phyloP scores from a whole-genome alignment of 1,284 basidiomycete species.

The Cutaneotrichosporon cyanovorans region DNA sequence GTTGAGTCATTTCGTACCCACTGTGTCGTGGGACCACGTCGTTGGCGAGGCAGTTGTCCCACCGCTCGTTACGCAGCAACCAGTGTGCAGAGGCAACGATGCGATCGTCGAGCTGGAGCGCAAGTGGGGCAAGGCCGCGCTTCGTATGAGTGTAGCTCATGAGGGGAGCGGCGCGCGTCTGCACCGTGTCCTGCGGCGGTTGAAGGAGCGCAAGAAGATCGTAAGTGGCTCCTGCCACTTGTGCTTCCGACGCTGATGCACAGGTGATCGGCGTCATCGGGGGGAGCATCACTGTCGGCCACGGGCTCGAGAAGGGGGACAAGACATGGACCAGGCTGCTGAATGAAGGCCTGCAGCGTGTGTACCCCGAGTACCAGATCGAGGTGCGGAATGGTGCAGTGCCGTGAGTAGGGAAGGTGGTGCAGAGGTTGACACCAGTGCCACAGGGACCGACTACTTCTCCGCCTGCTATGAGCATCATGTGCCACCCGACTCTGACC shows the following conservation, averaged over 20 bases:
- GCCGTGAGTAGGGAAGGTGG: neutral
- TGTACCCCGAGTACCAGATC: neutral
- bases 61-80: no score
- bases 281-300: constrained; percentile 3
- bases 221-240: no score
- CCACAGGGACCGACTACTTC: constrained; percentile 6
- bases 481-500: neutral
- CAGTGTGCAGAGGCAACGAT: no score
- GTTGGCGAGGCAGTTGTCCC: no score
- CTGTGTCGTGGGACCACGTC: no score
- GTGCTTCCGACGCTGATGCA: no score
- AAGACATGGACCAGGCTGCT: constrained; percentile 1
- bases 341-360: neutral
- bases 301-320: constrained; percentile 1
- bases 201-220: neutral
- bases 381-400: constrained; percentile 2
- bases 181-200: neutral
- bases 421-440: neutral
- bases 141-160: constrained; percentile 8
- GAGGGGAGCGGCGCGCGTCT: constrained; percentile 4
- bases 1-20: no score
- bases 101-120: neutral
- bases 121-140: neutral
- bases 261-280: constrained; percentile 3
- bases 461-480: constrained; percentile 6